Percentiles rank a stretch among this genome's conserved stretches.
phyloP scores from a whole-genome alignment of 1,139 yeast genomes.

The Debaryomyces sp. region DNA sequence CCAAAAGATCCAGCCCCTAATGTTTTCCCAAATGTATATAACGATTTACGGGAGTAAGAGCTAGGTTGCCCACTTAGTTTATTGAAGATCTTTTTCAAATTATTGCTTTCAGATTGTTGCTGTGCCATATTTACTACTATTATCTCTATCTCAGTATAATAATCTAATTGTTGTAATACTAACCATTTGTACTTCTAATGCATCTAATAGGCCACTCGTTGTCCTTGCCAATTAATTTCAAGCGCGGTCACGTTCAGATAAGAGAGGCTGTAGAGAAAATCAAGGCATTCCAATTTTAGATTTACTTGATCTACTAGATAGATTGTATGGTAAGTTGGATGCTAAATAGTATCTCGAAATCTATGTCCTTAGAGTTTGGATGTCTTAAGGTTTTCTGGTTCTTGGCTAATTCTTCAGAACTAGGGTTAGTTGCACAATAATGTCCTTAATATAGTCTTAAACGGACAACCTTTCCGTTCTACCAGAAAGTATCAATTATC shows the following conservation, averaged over 20 bases:
- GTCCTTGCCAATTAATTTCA: not conserved
- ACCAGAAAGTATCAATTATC: not conserved
- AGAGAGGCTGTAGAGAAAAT: slow-evolving; percentile 1
- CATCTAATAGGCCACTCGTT: not conserved
- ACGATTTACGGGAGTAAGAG: slow-evolving; percentile 62
- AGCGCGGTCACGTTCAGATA: slow-evolving; percentile 7
- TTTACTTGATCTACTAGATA: not conserved
- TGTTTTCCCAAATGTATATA: slow-evolving; percentile 74
- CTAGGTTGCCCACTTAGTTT: slow-evolving; percentile 75
- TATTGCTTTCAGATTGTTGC: slow-evolving; percentile 15
- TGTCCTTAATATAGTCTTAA: not conserved
- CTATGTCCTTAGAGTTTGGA: not conserved
- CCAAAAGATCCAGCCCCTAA: slow-evolving; percentile 94
- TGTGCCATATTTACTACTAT: slow-evolving; percentile 7
- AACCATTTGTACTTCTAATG: not conserved
- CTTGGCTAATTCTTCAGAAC: not conserved
- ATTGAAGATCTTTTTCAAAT: slow-evolving; percentile 41
- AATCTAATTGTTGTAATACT: not conserved
- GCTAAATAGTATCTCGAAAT: not conserved
- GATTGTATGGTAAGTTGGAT: not conserved
- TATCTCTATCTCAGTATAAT: not conserved
- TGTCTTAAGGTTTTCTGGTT: not conserved
- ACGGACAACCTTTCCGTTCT: not conserved
- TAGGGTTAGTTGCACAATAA: not conserved
- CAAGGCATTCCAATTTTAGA: not conserved